Evolutionary conservation across 108 stramenopile genomes (phyloP).

Genomic region (Pseudonitzschia delicatissima): DNA sequence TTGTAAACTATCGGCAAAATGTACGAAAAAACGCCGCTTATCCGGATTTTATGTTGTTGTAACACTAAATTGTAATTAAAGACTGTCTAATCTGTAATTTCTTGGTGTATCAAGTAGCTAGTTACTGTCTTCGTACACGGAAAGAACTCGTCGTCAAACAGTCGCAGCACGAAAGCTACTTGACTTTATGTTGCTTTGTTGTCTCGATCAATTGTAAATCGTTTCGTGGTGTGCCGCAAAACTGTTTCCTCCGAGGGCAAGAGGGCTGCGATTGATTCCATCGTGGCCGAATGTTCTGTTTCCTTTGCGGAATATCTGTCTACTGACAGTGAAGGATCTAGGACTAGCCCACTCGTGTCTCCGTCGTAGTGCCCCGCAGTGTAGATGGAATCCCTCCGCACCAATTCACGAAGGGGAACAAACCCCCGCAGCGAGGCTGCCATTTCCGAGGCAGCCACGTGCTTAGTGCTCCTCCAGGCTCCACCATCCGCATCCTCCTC

Average conservation of each 20-base stretch:
- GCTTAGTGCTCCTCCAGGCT: conserved; percentile 2
- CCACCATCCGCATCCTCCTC: not conserved
- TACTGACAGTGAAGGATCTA: conserved; percentile 1
- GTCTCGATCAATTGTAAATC: conserved; percentile 12
- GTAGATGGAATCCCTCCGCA: conserved; percentile 11
- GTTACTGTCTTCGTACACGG: no score
- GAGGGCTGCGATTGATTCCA: not conserved
- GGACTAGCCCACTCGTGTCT: conserved; percentile 16
- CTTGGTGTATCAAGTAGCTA: no score
- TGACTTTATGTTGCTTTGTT: no score
- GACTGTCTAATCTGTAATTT: no score
- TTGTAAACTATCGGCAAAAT: no score
- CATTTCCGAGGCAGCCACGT: conserved; percentile 32
- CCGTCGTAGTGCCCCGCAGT: not conserved
- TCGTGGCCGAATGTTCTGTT: not conserved
- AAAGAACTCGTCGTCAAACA: no score
- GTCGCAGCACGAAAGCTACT: no score
- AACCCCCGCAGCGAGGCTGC: conserved; percentile 31
- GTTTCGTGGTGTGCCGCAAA: conserved; percentile 16
- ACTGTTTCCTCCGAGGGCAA: conserved; percentile 14
- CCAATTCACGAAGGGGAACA: conserved; percentile 15
- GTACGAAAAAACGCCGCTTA: no score
- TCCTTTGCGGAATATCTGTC: not conserved
- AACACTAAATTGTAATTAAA: no score
- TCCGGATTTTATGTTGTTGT: no score